Conservation (phyloP, 202 grass and related monocot genomes). For the Brachypodium distachyon region DNA sequence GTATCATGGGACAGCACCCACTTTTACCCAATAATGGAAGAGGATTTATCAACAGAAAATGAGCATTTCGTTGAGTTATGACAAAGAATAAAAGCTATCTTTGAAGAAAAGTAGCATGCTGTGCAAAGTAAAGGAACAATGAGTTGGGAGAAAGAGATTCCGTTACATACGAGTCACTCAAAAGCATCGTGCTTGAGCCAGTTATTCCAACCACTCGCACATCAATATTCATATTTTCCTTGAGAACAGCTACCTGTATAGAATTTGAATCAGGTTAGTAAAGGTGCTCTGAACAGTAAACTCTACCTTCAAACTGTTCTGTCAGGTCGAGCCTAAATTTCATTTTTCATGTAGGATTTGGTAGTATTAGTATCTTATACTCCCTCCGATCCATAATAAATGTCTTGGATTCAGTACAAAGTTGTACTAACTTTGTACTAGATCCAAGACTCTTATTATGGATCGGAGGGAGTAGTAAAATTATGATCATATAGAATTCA, state of each 20-base stretch:
- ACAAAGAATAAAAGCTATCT: neutral
- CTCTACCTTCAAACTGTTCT: neutral
- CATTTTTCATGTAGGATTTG: neutral
- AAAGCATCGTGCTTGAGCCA: conserved; percentile 70
- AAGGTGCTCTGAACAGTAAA: neutral
- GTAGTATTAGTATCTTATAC: neutral
- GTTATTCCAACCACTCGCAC: conserved; percentile 90
- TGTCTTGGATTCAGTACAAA: too few relatives aligned
- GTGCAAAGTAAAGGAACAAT: conserved; percentile 1
- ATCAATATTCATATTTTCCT: conserved; percentile 98
- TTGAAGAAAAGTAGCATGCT: neutral
- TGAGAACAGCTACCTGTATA: conserved; percentile 67
- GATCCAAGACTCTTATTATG: too few relatives aligned
- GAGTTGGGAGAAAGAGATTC: neutral
- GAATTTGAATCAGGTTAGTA: neutral
- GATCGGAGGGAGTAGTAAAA: too few relatives aligned
- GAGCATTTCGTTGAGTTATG: neutral
- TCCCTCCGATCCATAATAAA: too few relatives aligned
- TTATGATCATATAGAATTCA: neutral
- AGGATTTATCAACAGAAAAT: neutral
- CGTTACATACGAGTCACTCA: conserved; percentile 74
- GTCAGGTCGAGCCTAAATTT: neutral
- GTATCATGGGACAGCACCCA: neutral
- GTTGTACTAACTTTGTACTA: too few relatives aligned
- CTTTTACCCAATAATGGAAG: neutral